Percentiles rank a stretch among this genome's conserved stretches.
Evolutionary conservation across 306 rosid genomes (phyloP).

Genomic region (Vicia faba): DNA sequence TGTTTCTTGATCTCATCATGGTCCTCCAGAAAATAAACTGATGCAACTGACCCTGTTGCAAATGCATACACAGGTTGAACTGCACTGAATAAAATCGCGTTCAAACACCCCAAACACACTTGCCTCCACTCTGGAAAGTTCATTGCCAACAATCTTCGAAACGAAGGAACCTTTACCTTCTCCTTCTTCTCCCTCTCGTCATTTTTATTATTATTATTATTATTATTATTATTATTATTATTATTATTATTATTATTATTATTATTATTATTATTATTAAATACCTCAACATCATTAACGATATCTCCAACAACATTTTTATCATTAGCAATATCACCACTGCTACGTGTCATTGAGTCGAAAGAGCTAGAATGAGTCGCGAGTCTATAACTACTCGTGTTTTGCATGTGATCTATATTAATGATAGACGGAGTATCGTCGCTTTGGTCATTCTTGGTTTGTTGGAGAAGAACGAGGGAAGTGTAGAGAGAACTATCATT

Average conservation of each 20-base stretch:
- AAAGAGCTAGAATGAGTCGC: constrained; percentile 56
- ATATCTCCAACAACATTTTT: background rate
- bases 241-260: no score
- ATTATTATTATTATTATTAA: background rate
- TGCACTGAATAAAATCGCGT: constrained; percentile 67
- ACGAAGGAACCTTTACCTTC: constrained; percentile 54
- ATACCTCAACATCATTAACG: background rate
- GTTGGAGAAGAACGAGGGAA: constrained; percentile 66
- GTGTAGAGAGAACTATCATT: constrained; percentile 54
- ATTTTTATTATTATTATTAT: no score
- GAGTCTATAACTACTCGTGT: constrained; percentile 52
- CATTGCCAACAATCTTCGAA: constrained; percentile 65
- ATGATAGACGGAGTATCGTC: constrained; percentile 37
- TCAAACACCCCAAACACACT: constrained; percentile 62
- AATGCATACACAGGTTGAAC: constrained; percentile 67
- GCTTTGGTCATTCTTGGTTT: constrained; percentile 45
- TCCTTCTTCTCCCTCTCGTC: background rate
- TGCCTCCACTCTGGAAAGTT: constrained; percentile 86
- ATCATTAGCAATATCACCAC: background rate
- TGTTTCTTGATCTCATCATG: constrained; percentile 74
- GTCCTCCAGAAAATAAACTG: constrained; percentile 62
- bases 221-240: no score
- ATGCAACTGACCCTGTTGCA: constrained; percentile 63
- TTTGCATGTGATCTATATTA: constrained; percentile 30
- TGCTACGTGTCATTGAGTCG: constrained; percentile 39